Conservation (phyloP, 1,284 basidiomycete genomes). For the Xerocomus minutiporus region DNA sequence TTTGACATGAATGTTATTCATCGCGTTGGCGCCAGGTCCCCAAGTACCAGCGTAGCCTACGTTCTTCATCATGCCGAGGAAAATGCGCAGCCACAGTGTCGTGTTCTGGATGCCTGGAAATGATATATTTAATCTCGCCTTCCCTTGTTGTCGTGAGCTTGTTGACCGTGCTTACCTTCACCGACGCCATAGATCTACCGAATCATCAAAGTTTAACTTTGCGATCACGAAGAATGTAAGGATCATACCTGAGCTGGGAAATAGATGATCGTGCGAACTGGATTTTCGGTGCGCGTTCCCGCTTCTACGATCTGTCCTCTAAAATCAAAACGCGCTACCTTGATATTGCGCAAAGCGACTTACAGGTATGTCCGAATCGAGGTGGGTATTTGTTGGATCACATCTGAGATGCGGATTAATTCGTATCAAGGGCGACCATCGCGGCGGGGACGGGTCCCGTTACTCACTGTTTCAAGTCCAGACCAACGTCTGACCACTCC, state of each 20-base stretch:
- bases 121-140: neutral
- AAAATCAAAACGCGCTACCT: neutral
- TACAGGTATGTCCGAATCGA: constrained; percentile 35
- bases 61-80: constrained; percentile 30
- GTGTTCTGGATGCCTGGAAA: constrained; percentile 33
- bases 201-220: neutral
- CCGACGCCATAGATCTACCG: constrained; percentile 39
- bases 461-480: constrained; percentile 30
- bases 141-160: neutral
- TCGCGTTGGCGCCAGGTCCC: constrained; percentile 37
- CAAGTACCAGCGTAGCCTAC: constrained; percentile 37
- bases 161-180: constrained; percentile 25
- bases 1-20: constrained; percentile 38
- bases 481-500: constrained; percentile 36
- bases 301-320: constrained; percentile 34
- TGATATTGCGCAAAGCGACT: constrained; percentile 1
- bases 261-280: constrained; percentile 41
- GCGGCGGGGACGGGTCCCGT: neutral
- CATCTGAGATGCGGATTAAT: constrained; percentile 14
- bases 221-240: neutral
- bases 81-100: constrained; percentile 34
- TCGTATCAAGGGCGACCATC: neutral
- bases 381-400: constrained; percentile 33
- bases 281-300: constrained; percentile 37
- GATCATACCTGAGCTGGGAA: constrained; percentile 32